Evolutionary conservation across 257 asterid species (phyloP), one percentile per base, ranked within the genome.

Genomic region (Eucommia ulmoides): DNA sequence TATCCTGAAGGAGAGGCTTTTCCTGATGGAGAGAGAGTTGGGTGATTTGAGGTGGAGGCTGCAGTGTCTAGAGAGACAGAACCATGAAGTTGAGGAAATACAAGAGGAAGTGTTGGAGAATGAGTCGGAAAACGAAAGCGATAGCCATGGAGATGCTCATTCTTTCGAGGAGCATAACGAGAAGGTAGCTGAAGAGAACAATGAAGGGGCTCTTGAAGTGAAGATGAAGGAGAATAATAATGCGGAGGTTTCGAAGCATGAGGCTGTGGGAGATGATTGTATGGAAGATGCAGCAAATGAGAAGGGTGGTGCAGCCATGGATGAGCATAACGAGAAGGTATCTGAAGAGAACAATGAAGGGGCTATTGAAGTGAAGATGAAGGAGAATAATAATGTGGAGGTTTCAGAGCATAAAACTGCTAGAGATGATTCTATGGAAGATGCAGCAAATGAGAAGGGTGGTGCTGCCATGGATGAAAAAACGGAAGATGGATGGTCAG

Each of bases 21-120:
- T 80, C 71, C 48, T 83, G 65, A 83, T 83, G 85, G 93, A 78
- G 59, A 69, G 93, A 65, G 93, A 83, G 64, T 56, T 80, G 70
- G 76, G 64, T 49, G 79, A 80, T 60, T 41, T 83, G 71, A 73
- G 84, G 75, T 73, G 87, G 77, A 70, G 87, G 70, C 56, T 83
- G 82, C 80, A 60, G 61, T 48, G 56, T 69, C 69, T 83, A 19
- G 92, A 80, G 71, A 66, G 82, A 77, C 71, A 52, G 44, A 63
- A 26, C 8, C 62, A 60, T 51, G 54, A 73, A 18, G 71, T 73
- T 8, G 77, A 57, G 24, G 73, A 60, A 23, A 64, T 63, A 20
- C 67, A 69, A 17, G 93, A 77, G 68, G 92, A 75, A 63, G 81
- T 73, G 17, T 66, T 74, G 44, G 92, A 80, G 56, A 77, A 77